Evolutionary conservation across 805 yeast genomes (phyloP).

Genomic region (Aciculoconidium aculeatum): DNA sequence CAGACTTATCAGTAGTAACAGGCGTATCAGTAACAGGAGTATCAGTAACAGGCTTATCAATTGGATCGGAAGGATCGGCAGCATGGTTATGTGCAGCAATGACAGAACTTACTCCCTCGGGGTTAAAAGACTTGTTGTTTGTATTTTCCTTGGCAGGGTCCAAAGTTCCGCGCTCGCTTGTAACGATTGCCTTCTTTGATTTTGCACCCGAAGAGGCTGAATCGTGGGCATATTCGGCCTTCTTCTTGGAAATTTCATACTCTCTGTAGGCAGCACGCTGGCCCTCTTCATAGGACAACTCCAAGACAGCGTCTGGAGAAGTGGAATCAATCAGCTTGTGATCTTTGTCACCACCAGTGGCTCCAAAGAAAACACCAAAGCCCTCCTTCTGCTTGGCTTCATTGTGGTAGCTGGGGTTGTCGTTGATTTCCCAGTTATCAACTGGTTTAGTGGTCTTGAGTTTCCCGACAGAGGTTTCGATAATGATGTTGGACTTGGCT

Average conservation of each 20-base stretch:
- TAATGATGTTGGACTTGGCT: conserved; percentile 4
- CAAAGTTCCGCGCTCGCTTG: conserved; percentile 5
- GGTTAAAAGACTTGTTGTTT: conserved; percentile 28
- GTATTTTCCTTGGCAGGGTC: conserved; percentile 21
- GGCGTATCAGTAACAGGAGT: no score
- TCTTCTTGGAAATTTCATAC: conserved; percentile 14
- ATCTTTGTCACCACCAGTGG: conserved; percentile 1
- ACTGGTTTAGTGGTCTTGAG: conserved; percentile 2
- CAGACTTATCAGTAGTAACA: no score
- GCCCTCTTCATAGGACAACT: conserved; percentile 10
- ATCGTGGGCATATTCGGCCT: conserved; percentile 7
- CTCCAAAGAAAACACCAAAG: not conserved
- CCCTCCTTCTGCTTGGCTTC: conserved; percentile 20
- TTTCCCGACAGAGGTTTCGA: conserved; percentile 9
- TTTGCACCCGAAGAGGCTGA: conserved; percentile 2
- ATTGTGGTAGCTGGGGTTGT: conserved; percentile 7
- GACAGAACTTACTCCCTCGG: conserved; percentile 20
- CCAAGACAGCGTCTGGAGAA: not conserved
- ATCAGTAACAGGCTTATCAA: no score
- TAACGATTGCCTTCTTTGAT: not conserved
- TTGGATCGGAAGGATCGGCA: conserved; percentile 5
- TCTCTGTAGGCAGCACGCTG: conserved; percentile 10
- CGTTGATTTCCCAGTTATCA: conserved; percentile 7
- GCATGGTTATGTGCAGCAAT: conserved; percentile 10
- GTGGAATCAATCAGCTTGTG: conserved; percentile 1